Base-by-base conservation (phyloP, 164 flowering plant species). In the Berberis thunbergii region DNA sequence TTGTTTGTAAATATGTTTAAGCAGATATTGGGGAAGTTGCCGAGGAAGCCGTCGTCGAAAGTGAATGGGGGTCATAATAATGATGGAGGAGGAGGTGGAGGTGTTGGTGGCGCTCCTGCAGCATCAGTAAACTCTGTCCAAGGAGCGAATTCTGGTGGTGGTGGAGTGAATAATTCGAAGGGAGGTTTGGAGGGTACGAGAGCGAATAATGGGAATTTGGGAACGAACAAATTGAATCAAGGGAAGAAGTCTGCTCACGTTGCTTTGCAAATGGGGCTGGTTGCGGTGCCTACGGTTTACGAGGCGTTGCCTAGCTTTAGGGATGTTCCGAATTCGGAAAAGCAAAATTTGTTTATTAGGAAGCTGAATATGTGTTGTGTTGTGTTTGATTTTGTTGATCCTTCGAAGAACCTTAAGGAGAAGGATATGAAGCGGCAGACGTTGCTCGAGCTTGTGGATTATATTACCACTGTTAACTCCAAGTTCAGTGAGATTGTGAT, bases 381-480 rank as follows among this genome's bases (percentile, higher is more conserved):
- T n/a, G 72, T 86, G 62, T 88, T 88, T 72, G 96, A 88, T 75
- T 88, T 88, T 63, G 70, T 53, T 6, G 90, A 88, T 67, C 83
- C 86, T 2, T 62, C 84, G 7, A 81, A 84, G 79, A 83, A 83
- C 69, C 70, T 82, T 26, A 84, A 74, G 54, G 92, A 86, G 72
- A 88, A 88, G 72, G 96, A 88, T 39, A 70, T 83, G 43, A 88
- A 89, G 83, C 53, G 93, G 72, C 90, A 82, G 70, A 83, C 89
- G 39, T 70, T 88, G 77, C 86, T 86, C 49, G 92, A 88, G 76
- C 86, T 88, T 44, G 96, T 89, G 54, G 93, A 89, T 66, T 89
- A 86, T 64, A 70, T 85, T n/a, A 71, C 87, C 1, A 69, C 89
- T 0, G 84, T 78, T 3, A 75, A 52, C 11, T 61, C 82, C 45